Evolutionary conservation across 148 eudicot species (phyloP).

Genomic region (Vaccinium darrowii): DNA sequence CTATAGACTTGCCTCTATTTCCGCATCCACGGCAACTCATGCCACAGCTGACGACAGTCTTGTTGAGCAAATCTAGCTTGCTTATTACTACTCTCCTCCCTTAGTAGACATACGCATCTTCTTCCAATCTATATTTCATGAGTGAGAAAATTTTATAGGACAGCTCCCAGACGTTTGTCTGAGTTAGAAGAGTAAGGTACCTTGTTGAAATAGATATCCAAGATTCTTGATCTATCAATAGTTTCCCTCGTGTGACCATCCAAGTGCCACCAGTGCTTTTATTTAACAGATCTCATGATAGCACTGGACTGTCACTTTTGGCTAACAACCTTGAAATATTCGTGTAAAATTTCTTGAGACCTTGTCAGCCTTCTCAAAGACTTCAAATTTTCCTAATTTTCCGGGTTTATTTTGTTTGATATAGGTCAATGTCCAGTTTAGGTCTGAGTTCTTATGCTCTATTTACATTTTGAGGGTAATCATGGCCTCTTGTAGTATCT

Average conservation of each 20-base stretch:
- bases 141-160: background rate
- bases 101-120: background rate
- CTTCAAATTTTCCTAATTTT: background rate
- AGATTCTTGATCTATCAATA: background rate
- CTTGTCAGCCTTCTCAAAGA: background rate
- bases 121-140: background rate
- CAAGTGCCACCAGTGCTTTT: background rate
- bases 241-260: background rate
- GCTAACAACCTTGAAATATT: background rate
- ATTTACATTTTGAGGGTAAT: background rate
- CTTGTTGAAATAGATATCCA: background rate
- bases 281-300: background rate
- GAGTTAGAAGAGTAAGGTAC: background rate
- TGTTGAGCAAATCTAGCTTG: background rate
- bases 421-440: background rate
- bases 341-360: background rate
- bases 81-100: background rate
- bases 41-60: background rate
- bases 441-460: background rate
- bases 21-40: background rate
- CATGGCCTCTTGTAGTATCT: background rate
- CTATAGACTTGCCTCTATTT: background rate
- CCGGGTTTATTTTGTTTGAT: background rate
- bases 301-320: background rate
- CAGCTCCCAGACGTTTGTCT: background rate